These are phyloP conservation scores for Pseudogymnoascus sp. DNA, from an alignment of 2,329 filamentous ascomycete species.

Conservation along the genomic window DNA sequence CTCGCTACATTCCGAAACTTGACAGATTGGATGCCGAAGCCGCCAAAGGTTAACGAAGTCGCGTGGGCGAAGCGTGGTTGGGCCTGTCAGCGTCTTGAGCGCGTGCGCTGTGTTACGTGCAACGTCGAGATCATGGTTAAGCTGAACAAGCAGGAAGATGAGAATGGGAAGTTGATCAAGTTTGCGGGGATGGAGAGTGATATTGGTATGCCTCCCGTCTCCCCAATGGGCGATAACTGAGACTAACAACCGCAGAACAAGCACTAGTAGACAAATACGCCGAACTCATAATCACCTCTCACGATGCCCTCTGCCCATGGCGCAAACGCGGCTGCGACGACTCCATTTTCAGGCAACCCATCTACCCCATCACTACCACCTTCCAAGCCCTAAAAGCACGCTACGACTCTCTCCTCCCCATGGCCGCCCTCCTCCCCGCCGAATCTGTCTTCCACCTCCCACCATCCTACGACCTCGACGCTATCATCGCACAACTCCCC, in stretches of 20 bases:
- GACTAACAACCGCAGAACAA: too few relatives aligned
- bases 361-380: conserved; percentile 54
- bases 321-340: conserved; percentile 77
- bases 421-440: conserved; percentile 47
- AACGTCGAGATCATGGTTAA: conserved; percentile 78
- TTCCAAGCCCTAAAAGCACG: conserved; percentile 53
- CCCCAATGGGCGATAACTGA: too few relatives aligned
- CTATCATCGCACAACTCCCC: conserved; percentile 43
- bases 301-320: conserved; percentile 81
- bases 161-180: conserved; percentile 45
- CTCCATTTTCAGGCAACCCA: conserved; percentile 52
- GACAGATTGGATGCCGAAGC: conserved; percentile 90
- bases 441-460: conserved; percentile 34
- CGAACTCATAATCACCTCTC: conserved; percentile 64
- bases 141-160: conserved; percentile 54
- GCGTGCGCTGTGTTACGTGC: conserved; percentile 79
- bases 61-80: conserved; percentile 94
- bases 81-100: conserved; percentile 76
- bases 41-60: conserved; percentile 75
- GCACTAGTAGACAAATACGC: conserved; percentile 71
- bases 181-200: conserved; percentile 51
- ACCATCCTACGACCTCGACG: conserved; percentile 43
- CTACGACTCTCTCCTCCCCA: conserved; percentile 58
- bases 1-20: conserved; percentile 86
- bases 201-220: too few relatives aligned